Conservation (phyloP, 2,329 filamentous ascomycete genomes). For the Fusarium globosum region DNA sequence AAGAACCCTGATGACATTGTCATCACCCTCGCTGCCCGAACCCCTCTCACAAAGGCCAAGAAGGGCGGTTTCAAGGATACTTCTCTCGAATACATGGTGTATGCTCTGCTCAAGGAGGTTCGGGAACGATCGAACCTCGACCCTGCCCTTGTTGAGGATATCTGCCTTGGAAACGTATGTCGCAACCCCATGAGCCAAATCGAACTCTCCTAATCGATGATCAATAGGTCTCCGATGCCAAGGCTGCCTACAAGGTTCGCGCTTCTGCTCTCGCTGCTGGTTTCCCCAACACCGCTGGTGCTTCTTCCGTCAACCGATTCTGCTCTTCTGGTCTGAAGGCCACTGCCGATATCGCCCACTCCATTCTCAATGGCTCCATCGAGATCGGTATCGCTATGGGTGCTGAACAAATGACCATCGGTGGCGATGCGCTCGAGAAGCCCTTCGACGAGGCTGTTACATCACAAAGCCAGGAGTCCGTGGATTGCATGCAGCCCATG, state of each 20-base stretch:
- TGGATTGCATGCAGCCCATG: slow-evolving; percentile 94
- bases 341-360: slow-evolving; percentile 91
- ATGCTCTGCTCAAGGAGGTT: slow-evolving; percentile 83
- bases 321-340: slow-evolving; percentile 97
- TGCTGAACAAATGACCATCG: slow-evolving; percentile 86
- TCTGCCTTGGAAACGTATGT: slow-evolving; percentile 88
- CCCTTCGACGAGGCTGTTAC: slow-evolving; percentile 84
- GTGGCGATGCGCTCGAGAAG: slow-evolving; percentile 74
- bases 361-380: slow-evolving; percentile 83
- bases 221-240: slow-evolving; percentile 78
- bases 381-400: slow-evolving; percentile 89
- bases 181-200: not conserved
- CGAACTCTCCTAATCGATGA: slow-evolving; percentile 1
- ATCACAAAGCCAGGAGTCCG: slow-evolving; percentile 76
- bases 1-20: slow-evolving; percentile 97
- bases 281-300: slow-evolving; percentile 88
- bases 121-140: slow-evolving; percentile 79
- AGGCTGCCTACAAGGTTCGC: slow-evolving; percentile 91
- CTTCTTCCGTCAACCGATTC: slow-evolving; percentile 91
- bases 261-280: slow-evolving; percentile 90
- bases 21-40: slow-evolving; percentile 91
- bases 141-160: slow-evolving; percentile 85
- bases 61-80: slow-evolving; percentile 98
- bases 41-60: slow-evolving; percentile 85
- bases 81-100: slow-evolving; percentile 85